These are phyloP conservation scores for Azolla pinnata DNA, from an alignment of 75 land plant genomes.

Conservation along the genomic window DNA sequence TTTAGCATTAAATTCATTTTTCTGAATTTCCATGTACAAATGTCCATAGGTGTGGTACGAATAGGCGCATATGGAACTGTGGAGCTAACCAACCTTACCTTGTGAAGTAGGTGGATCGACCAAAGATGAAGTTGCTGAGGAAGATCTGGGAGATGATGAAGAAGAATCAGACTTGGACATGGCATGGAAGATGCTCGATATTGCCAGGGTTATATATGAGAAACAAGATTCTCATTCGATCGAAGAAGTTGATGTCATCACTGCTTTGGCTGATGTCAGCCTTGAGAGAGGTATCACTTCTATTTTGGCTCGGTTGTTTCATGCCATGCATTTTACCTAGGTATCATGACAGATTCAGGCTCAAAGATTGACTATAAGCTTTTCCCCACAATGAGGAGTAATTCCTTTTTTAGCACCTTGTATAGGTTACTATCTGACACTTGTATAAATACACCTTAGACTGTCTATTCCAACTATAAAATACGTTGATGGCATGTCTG, in stretches of 20 bases:
- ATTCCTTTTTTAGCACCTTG: too few relatives aligned
- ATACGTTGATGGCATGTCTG: too few relatives aligned
- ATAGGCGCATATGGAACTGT: neutral
- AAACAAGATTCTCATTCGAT: constrained; percentile 44
- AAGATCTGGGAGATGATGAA: constrained; percentile 44
- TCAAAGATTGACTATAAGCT: neutral
- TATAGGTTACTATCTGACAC: too few relatives aligned
- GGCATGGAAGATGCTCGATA: constrained; percentile 91
- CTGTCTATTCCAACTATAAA: too few relatives aligned
- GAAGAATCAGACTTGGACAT: constrained; percentile 85
- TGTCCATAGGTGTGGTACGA: neutral
- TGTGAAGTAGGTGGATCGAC: neutral
- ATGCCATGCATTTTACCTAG: too few relatives aligned
- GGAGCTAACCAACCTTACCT: neutral
- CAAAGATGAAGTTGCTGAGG: constrained; percentile 14
- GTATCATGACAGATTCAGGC: too few relatives aligned
- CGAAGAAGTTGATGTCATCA: constrained; percentile 76
- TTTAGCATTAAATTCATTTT: too few relatives aligned
- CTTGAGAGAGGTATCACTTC: constrained; percentile 92
- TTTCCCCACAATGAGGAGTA: too few relatives aligned
- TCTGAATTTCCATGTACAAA: neutral
- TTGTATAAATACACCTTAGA: too few relatives aligned
- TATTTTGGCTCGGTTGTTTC: too few relatives aligned
- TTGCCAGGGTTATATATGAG: constrained; percentile 86
- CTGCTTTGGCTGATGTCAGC: constrained; percentile 79